phyloP scores from a whole-genome alignment of 805 yeast species.

The Cyberlindnera mississippiensis region DNA sequence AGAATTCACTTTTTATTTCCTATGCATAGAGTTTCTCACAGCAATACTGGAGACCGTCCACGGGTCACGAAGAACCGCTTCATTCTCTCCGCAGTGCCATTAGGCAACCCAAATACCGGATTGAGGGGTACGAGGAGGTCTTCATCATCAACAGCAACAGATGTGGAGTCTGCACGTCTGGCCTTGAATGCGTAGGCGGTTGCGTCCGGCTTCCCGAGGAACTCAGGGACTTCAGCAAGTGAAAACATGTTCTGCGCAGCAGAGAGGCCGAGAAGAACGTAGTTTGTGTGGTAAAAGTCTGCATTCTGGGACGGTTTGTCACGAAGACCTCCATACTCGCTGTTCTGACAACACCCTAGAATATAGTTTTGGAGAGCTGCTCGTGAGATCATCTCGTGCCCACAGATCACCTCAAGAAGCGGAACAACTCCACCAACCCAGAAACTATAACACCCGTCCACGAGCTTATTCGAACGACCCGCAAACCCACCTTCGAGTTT shows the following conservation, averaged over 20 bases:
- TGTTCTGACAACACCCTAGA: constrained; percentile 68
- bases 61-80: constrained; percentile 8
- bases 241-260: constrained; percentile 20
- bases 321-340: constrained; percentile 62
- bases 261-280: constrained; percentile 69
- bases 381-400: constrained; percentile 44
- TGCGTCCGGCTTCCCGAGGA: constrained; percentile 5
- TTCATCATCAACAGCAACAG: constrained; percentile 19
- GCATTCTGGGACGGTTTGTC: constrained; percentile 84
- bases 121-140: constrained; percentile 36
- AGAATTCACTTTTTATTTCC: no score
- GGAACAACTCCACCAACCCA: constrained; percentile 88
- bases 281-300: constrained; percentile 91
- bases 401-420: constrained; percentile 51
- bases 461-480: constrained; percentile 90
- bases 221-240: constrained; percentile 3
- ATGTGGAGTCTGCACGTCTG: constrained; percentile 2
- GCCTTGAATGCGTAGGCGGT: constrained; percentile 12
- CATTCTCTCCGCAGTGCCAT: constrained; percentile 33
- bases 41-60: no score
- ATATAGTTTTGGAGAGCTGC: constrained; percentile 61
- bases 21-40: no score
- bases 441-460: constrained; percentile 93
- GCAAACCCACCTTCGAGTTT: constrained; percentile 79
- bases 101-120: constrained; percentile 59